Evolutionary conservation across 2,329 filamentous ascomycete species (phyloP).

Genomic region (Ampelomyces quisqualis): DNA sequence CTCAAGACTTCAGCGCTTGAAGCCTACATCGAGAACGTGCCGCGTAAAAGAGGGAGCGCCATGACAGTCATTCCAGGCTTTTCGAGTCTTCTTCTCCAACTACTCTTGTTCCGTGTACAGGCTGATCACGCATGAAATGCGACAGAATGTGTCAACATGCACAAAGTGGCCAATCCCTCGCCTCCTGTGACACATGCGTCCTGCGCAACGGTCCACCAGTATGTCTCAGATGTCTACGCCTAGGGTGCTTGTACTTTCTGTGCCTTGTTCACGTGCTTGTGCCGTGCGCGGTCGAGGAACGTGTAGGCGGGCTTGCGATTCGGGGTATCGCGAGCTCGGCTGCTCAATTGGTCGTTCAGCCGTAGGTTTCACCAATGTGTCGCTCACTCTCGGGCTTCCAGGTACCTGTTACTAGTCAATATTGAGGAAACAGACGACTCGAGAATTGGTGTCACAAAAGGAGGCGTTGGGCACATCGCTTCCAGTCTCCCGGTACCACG

Average conservation of each 20-base stretch:
- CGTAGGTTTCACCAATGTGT: constrained; percentile 39
- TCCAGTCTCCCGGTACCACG: constrained; percentile 4
- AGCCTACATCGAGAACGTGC: constrained; percentile 4
- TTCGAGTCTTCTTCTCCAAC: background rate
- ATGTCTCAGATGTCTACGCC: no score
- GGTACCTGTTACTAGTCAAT: constrained; percentile 35
- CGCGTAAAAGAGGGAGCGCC: constrained; percentile 2
- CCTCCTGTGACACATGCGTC: no score
- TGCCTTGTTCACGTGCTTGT: no score
- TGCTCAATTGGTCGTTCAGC: constrained; percentile 15
- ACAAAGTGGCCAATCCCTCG: no score
- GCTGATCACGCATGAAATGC: no score
- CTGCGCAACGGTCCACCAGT: no score
- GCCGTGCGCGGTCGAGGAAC: background rate
- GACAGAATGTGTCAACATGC: no score
- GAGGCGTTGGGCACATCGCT: constrained; percentile 6
- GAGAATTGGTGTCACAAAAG: constrained; percentile 2
- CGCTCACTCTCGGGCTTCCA: constrained; percentile 41
- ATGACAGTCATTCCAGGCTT: constrained; percentile 4
- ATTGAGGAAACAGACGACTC: constrained; percentile 10
- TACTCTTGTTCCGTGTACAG: background rate
- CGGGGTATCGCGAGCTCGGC: background rate
- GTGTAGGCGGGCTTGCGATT: background rate
- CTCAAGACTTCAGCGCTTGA: constrained; percentile 10
- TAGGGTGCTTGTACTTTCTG: no score